These are phyloP conservation scores for Aspergillus sp. DNA, from an alignment of 2,329 filamentous ascomycete species.

Conservation along the genomic window DNA sequence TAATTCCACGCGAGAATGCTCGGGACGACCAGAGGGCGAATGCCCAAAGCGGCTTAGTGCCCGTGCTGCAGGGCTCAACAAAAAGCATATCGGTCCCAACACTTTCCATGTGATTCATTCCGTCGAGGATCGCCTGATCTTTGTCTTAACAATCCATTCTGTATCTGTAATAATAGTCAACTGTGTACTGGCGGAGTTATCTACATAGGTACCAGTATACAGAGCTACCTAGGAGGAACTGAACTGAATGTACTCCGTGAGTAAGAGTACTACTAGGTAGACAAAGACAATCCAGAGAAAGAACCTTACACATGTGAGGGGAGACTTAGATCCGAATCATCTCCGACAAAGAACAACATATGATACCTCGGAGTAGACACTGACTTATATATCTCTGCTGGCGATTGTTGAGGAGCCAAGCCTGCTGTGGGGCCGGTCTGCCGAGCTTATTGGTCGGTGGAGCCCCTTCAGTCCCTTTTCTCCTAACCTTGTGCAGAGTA, in stretches of 20 bases:
- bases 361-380: neutral
- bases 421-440: neutral
- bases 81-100: neutral
- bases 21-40: neutral
- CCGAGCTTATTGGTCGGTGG: neutral
- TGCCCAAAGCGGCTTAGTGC: neutral
- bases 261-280: too few relatives aligned
- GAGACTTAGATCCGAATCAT: too few relatives aligned
- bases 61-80: neutral
- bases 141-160: too few relatives aligned
- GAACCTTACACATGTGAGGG: too few relatives aligned
- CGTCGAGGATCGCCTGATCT: too few relatives aligned
- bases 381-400: neutral
- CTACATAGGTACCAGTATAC: too few relatives aligned
- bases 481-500: too few relatives aligned
- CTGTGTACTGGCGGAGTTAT: too few relatives aligned
- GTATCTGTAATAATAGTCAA: too few relatives aligned
- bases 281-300: too few relatives aligned
- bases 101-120: neutral
- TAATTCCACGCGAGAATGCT: neutral
- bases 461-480: neutral
- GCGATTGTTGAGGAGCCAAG: slow-evolving; percentile 11
- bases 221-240: neutral
- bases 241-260: too few relatives aligned
- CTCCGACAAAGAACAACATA: neutral